Percentiles rank a stretch among this genome's conserved stretches.
These are phyloP conservation scores for Termitomyces heimii DNA, from an alignment of 768 basidiomycete species.

Conservation along the genomic window DNA sequence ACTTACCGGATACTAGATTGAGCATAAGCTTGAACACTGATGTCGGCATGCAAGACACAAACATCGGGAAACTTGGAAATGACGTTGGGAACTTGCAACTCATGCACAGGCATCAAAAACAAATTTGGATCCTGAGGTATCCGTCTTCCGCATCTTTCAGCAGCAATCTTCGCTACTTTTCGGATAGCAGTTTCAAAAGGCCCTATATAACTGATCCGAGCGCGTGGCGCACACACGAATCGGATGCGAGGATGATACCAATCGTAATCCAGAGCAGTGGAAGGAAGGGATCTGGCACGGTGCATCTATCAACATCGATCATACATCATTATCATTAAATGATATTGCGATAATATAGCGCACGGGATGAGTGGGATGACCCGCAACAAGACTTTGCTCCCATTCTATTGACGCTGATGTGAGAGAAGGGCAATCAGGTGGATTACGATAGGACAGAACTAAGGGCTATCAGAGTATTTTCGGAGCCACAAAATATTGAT, in stretches of 20 bases:
- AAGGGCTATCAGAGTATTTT: background rate
- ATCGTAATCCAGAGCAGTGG: conserved; percentile 32
- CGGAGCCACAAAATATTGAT: background rate
- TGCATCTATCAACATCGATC: conserved; percentile 39
- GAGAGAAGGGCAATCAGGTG: conserved; percentile 36
- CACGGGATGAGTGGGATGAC: conserved; percentile 58
- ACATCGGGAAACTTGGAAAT: conserved; percentile 35
- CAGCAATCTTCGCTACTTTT: conserved; percentile 27
- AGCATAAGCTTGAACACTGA: conserved; percentile 35
- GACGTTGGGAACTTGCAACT: conserved; percentile 44
- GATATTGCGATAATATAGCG: conserved; percentile 6
- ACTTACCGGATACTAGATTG: conserved; percentile 51
- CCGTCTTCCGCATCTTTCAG: conserved; percentile 19
- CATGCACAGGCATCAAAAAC: conserved; percentile 46
- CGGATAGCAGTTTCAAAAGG: conserved; percentile 33
- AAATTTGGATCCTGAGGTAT: conserved; percentile 21
- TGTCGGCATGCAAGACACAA: conserved; percentile 33
- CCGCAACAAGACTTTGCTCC: conserved; percentile 54
- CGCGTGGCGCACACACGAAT: conserved; percentile 36
- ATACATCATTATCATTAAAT: background rate
- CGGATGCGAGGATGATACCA: conserved; percentile 50
- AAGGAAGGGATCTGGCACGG: conserved; percentile 38
- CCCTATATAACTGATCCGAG: conserved; percentile 33
- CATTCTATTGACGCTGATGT: conserved; percentile 40
- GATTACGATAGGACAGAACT: conserved; percentile 31